Base-by-base conservation (phyloP, 2,329 filamentous ascomycete genomes). In the Ophiostoma tasmaniense region DNA sequence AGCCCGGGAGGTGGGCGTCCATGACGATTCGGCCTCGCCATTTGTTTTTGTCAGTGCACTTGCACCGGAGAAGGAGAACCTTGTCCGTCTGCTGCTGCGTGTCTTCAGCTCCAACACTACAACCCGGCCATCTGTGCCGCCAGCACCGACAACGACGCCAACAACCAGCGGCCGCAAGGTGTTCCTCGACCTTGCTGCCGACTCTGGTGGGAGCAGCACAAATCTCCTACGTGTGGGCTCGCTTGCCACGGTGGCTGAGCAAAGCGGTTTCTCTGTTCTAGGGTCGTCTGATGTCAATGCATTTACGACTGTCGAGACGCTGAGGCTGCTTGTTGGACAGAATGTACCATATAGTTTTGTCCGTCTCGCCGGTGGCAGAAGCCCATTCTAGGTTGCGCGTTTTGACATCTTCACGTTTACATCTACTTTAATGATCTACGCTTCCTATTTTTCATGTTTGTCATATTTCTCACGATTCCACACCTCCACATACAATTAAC, bases 271-370 rank as follows among this genome's bases (percentile, higher is more conserved):
- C 83, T 89, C 88, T 30, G 88, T 90, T 7, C 95, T 94, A 76
- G 90, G 90, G 1, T 86, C 89, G 22, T 90, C 89, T 30, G 91
- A 96, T 77, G 90, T 93, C 39, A 89, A 89, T 69, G 91, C 91
- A 0, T 95, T 93, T 80, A 93, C 90, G 28, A 93, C 90, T 2
- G 91, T 94, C 5, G 90, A 95, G 79, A 94, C 89, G 66, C 79
- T 95, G 68, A 83, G 91, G 73, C 78, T 93, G 70, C 82, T 96
- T 30, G 90, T 94, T 13, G 92, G 92, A 11, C 91, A 95, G 79
- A 95, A 95, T 76, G 91, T 95, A 69, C 90, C 90, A 6, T 94
- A 92, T 78, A 93, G 91, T 78, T 96, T 96, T 80, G 92, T 95
- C 59, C 84, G 91, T 66, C 81, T 95, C 76, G 90, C 91, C 1